phyloP scores from a whole-genome alignment of 805 yeast species.

The Myxozyma udenii region DNA sequence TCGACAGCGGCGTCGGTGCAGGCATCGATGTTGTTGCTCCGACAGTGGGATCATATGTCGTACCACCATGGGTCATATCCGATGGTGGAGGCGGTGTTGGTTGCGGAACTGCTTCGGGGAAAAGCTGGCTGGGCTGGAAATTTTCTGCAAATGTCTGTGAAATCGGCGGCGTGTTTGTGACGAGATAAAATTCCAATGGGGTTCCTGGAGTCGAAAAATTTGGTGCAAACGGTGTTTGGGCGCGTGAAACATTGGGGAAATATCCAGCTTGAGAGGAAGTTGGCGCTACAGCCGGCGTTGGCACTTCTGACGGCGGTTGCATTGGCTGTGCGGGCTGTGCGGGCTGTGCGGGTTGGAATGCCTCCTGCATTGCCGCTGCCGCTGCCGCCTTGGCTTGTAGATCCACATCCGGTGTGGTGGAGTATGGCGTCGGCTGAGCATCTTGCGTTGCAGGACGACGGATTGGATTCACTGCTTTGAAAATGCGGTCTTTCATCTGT shows the following conservation, averaged over 20 bases:
- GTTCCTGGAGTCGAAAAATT: slow-evolving; percentile 27
- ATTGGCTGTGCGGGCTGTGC: background rate
- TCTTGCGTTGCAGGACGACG: background rate
- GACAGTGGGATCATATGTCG: too few species aligned
- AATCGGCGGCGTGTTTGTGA: slow-evolving; percentile 35
- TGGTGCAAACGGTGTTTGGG: slow-evolving; percentile 14
- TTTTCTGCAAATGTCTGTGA: slow-evolving; percentile 44
- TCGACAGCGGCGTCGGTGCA: too few species aligned
- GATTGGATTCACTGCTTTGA: slow-evolving; percentile 19
- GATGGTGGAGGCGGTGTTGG: background rate
- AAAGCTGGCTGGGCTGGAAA: slow-evolving; percentile 57
- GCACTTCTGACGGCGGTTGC: slow-evolving; percentile 5
- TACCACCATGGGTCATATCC: too few species aligned
- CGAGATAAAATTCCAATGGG: slow-evolving; percentile 37
- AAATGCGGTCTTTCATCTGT: slow-evolving; percentile 28
- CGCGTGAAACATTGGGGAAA: background rate
- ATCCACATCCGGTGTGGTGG: too few species aligned
- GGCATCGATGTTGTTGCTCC: too few species aligned
- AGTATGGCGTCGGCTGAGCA: too few species aligned
- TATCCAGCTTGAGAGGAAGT: background rate
- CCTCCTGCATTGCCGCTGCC: background rate
- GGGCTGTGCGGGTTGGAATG: background rate
- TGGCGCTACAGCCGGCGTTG: background rate
- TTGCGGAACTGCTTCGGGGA: slow-evolving; percentile 40
- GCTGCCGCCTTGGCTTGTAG: background rate